Evolutionary conservation across 148 eudicot genomes (phyloP).

Genomic region (Rhododendron griersonianum): DNA sequence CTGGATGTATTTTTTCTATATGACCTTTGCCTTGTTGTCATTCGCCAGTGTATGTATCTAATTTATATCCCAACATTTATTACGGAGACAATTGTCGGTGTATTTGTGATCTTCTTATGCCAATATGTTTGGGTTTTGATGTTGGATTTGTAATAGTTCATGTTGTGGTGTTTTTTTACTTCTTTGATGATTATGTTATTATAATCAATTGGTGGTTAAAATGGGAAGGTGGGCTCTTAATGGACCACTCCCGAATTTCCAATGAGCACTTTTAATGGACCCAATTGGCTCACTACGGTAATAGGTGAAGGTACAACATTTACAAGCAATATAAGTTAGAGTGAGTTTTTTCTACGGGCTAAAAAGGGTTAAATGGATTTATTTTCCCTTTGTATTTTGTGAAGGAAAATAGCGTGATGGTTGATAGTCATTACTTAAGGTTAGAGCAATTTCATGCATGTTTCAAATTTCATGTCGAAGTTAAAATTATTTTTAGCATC

Average conservation of each 20-base stretch:
- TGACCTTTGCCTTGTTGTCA: background rate
- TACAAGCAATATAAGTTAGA: no score
- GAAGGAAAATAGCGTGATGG: no score
- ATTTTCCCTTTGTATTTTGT: no score
- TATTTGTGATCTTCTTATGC: background rate
- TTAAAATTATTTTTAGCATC: no score
- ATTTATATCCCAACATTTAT: background rate
- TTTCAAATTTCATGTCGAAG: no score
- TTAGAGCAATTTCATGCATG: no score
- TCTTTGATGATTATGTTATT: no score
- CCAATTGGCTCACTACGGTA: background rate
- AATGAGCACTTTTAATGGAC: background rate
- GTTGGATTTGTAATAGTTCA: background rate
- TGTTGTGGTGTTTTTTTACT: no score
- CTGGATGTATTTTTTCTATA: background rate
- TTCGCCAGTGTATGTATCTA: background rate
- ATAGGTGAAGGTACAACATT: no score
- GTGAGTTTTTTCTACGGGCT: no score
- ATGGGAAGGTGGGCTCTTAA: background rate
- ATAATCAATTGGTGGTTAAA: background rate
- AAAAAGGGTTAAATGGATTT: no score
- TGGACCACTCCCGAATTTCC: background rate
- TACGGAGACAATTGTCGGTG: background rate
- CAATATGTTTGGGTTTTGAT: background rate
- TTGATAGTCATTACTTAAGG: no score